Evolutionary conservation across 1,139 yeast genomes (phyloP).

Genomic region (Geotrichum histeridarum): DNA sequence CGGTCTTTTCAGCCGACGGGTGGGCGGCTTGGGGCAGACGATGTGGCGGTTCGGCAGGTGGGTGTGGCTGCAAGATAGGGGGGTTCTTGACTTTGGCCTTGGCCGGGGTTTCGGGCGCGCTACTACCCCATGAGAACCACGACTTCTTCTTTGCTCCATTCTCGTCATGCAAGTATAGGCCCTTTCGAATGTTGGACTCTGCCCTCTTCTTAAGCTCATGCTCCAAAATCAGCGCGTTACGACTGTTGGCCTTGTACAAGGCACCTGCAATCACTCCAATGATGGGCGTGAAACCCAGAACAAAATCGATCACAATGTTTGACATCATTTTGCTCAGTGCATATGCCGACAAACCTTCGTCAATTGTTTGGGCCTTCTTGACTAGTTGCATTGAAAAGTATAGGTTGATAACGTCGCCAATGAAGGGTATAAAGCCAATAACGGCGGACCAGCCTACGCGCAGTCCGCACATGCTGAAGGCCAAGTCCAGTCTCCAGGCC

Average conservation of each 20-base stretch:
- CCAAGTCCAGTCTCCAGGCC: constrained; percentile 60
- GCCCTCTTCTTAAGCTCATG: constrained; percentile 16
- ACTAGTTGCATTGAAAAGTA: constrained; percentile 49
- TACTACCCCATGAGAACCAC: constrained; percentile 12
- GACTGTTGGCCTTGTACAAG: constrained; percentile 65
- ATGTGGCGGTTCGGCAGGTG: too few species aligned
- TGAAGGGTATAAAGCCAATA: constrained; percentile 61
- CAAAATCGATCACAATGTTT: constrained; percentile 61
- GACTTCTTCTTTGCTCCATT: not conserved
- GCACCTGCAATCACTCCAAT: constrained; percentile 67
- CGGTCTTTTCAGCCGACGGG: too few species aligned
- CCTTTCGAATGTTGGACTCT: constrained; percentile 12
- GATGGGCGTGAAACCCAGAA: constrained; percentile 64
- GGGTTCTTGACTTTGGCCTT: too few species aligned
- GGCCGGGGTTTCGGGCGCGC: not conserved
- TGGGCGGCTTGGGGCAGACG: too few species aligned
- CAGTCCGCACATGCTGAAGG: constrained; percentile 57
- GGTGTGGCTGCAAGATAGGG: too few species aligned
- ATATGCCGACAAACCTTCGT: constrained; percentile 50
- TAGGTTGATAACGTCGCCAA: constrained; percentile 53
- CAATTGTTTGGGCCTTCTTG: constrained; percentile 49
- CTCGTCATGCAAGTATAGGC: constrained; percentile 3
- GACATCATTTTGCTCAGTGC: constrained; percentile 51
- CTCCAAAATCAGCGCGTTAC: constrained; percentile 64
- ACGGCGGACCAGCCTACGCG: constrained; percentile 70